Evolutionary conservation across 106 monocot genomes (phyloP).

Genomic region (Apostasia shenzhenica): DNA sequence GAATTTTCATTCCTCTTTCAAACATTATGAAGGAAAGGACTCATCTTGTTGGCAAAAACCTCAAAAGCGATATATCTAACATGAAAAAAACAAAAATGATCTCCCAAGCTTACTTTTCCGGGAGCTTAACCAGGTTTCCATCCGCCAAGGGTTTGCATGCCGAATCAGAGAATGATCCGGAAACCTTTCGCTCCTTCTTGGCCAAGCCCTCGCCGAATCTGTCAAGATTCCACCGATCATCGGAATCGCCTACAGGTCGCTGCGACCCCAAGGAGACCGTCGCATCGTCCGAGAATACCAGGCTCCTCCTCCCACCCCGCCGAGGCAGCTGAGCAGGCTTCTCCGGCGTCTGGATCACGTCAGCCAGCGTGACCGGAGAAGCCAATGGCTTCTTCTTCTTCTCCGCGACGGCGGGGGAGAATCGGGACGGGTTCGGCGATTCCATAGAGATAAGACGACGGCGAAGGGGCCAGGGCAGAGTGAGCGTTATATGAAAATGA

Average conservation of each 20-base stretch:
- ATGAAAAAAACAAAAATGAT: background rate
- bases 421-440: background rate
- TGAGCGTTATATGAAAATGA: no score
- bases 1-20: background rate
- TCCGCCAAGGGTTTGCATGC: background rate
- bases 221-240: constrained; percentile 2
- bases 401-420: constrained; percentile 4
- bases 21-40: background rate
- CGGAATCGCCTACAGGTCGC: background rate
- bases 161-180: background rate
- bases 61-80: background rate
- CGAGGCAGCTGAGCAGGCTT: constrained; percentile 30
- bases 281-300: constrained; percentile 45
- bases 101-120: constrained; percentile 40
- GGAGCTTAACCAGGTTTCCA: constrained; percentile 23
- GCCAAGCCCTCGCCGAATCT: background rate
- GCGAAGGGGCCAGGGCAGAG: no score
- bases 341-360: constrained; percentile 50
- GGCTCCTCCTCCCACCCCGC: constrained; percentile 15
- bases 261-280: constrained; percentile 30
- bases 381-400: background rate
- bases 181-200: background rate
- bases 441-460: no score
- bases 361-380: background rate
- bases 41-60: background rate